These are phyloP conservation scores for Cyanidioschyzon merolae DNA, from an alignment of 23 red algal genomes.

Conservation along the genomic window DNA sequence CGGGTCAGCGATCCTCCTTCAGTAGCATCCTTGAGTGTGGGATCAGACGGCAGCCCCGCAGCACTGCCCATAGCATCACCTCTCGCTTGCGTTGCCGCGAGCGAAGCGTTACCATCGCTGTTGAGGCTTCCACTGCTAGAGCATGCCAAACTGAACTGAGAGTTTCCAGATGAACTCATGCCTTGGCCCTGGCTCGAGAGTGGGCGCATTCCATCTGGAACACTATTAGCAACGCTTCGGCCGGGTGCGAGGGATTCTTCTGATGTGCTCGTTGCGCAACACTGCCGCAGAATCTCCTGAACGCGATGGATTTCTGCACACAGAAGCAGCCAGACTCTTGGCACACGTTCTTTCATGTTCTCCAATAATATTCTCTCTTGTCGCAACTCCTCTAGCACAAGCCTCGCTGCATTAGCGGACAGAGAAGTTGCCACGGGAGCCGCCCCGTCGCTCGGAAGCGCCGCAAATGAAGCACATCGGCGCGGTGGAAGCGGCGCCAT, in stretches of 20 bases:
- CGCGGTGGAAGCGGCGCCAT: not conserved
- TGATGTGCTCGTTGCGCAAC: not conserved
- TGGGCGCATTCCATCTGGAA: not conserved
- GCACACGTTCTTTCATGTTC: not conserved
- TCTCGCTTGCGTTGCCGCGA: not conserved
- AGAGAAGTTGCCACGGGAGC: not conserved
- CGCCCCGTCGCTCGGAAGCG: not conserved
- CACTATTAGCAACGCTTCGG: not conserved
- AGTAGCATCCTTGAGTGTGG: not conserved
- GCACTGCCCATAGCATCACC: not conserved
- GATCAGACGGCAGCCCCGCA: not conserved
- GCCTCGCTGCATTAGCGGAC: not conserved
- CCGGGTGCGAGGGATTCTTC: not conserved
- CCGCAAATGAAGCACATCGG: not conserved
- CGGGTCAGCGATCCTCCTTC: not conserved
- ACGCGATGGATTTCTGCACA: constrained; percentile 7
- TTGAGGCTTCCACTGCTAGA: not conserved
- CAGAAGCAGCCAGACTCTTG: not conserved
- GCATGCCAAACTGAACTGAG: not conserved
- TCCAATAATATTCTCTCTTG: not conserved
- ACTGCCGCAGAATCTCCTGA: constrained; percentile 1
- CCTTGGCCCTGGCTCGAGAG: not conserved
- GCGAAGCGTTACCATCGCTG: not conserved
- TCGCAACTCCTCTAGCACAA: constrained; percentile 3
- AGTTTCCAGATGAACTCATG: not conserved